Evolutionary conservation across 2,329 filamentous ascomycete genomes (phyloP).

Genomic region (Ophiostoma piceae): DNA sequence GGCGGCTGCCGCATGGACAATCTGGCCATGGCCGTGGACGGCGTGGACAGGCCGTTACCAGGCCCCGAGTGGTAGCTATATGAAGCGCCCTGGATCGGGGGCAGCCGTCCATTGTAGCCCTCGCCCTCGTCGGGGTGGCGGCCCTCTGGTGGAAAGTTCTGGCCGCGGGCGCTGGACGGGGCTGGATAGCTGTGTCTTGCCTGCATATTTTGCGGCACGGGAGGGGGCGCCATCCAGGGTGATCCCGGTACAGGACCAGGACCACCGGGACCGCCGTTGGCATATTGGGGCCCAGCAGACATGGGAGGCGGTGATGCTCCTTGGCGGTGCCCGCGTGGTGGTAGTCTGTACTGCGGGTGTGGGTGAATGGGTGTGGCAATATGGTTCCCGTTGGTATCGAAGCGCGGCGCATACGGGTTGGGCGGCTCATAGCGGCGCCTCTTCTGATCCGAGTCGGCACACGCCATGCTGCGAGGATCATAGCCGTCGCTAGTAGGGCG

Average conservation of each 20-base stretch:
- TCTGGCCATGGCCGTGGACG: constrained; percentile 15
- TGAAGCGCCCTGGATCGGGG: constrained; percentile 46
- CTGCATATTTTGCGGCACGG: constrained; percentile 29
- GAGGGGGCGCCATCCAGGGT: constrained; percentile 27
- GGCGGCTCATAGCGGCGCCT: constrained; percentile 53
- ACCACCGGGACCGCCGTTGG: not conserved
- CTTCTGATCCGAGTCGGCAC: constrained; percentile 54
- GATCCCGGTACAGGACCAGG: constrained; percentile 13
- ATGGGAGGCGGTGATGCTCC: constrained; percentile 43
- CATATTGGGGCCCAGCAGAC: constrained; percentile 41
- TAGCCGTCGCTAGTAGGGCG: constrained; percentile 27
- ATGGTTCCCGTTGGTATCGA: not conserved
- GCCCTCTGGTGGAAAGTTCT: not conserved
- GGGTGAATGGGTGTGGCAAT: not conserved
- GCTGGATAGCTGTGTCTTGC: not conserved
- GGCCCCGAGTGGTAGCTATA: constrained; percentile 15
- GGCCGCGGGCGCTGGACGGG: not conserved
- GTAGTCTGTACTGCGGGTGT: not conserved
- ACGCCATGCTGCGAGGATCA: constrained; percentile 38
- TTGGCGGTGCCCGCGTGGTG: constrained; percentile 15
- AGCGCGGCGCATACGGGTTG: constrained; percentile 1
- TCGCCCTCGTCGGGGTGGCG: constrained; percentile 2
- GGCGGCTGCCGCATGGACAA: constrained; percentile 31
- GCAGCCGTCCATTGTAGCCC: constrained; percentile 39
- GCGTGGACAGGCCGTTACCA: not conserved